Conservation (phyloP, 805 yeast genomes). For the Isabelozyma pseudorhagii region DNA sequence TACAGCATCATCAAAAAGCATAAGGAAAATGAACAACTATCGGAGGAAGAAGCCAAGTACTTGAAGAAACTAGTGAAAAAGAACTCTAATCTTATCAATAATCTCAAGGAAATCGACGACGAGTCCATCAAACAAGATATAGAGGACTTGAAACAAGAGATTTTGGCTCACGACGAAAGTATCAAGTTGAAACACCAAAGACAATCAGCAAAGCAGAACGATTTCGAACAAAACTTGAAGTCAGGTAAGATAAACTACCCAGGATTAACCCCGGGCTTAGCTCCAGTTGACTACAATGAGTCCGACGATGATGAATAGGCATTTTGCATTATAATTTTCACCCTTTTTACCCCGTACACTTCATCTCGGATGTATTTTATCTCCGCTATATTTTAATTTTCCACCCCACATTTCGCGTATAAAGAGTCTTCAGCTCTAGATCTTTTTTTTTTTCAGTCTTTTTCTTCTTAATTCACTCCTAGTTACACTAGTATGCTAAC, state of each 20-base stretch:
- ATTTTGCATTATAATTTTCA: not conserved
- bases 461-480: not conserved
- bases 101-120: conserved; percentile 28
- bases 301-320: conserved; percentile 11
- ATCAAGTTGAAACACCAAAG: conserved; percentile 27
- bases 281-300: conserved; percentile 71
- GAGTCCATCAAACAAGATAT: conserved; percentile 27
- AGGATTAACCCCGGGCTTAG: conserved; percentile 82
- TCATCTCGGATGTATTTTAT: too few species aligned
- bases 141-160: conserved; percentile 23
- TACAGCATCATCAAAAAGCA: conserved; percentile 37
- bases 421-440: not conserved
- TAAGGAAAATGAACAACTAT: conserved; percentile 13
- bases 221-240: conserved; percentile 37
- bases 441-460: too few species aligned
- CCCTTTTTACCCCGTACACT: not conserved
- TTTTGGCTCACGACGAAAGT: conserved; percentile 19
- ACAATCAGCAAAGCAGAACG: conserved; percentile 16
- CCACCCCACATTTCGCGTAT: not conserved
- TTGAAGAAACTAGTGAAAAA: conserved; percentile 34
- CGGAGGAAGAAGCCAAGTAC: conserved; percentile 35
- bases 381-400: too few species aligned
- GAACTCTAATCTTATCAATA: conserved; percentile 29
- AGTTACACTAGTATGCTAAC: not conserved
- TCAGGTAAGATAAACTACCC: conserved; percentile 46